Base-by-base conservation (phyloP, 2,329 filamentous ascomycete species). In the Cladophialophora carrionii region DNA sequence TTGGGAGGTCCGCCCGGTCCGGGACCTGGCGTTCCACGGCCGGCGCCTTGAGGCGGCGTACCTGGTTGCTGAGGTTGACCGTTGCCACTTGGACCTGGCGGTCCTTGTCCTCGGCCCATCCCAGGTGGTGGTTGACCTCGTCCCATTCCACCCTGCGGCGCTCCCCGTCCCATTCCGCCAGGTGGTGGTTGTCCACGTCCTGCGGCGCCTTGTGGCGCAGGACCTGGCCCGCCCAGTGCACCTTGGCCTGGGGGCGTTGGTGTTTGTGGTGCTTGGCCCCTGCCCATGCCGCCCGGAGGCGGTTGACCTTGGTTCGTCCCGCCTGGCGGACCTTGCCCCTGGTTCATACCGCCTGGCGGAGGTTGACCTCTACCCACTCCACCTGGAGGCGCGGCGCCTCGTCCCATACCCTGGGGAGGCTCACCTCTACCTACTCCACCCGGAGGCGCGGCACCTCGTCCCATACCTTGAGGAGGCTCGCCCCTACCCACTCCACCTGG, bases 11-110 rank as follows among this genome's bases (percentile, higher is more conserved):
- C 34, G 56, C 20, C 20, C 5, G 52, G 32, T n/a, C 20, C 26
- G 6, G 52, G 43, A 22, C 43, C 52, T 57, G 57, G 22, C 3
- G 34, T 37, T 52, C 62, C 60, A 26, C 57, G 43, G 3, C 61
- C 62, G n/a, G 62, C 53, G 24, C 59, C 62, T 56, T 52, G 59
- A 46, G 62, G 59, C 14, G 58, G 59, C 24, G 48, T 43, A 20
- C 20, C 31, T 53, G 51, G 62, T 48, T 57, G 58, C 52, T 54
- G 52, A n/a, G 52, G 52, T 17, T 54, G 43, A 51, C 43, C 52
- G 4, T 54, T 22, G n/a, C 22, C 57, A 17, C 51, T 26, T n/a
- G 24, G 20, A 49, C 37, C 43, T 52, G 14, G 57, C 22, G 48
- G 57, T 41, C 10, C 46, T 53, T 51, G 57, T 37, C 57, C 57